These are phyloP conservation scores for Perilla frutescens DNA, from an alignment of 257 asterid species.

Conservation along the genomic window DNA sequence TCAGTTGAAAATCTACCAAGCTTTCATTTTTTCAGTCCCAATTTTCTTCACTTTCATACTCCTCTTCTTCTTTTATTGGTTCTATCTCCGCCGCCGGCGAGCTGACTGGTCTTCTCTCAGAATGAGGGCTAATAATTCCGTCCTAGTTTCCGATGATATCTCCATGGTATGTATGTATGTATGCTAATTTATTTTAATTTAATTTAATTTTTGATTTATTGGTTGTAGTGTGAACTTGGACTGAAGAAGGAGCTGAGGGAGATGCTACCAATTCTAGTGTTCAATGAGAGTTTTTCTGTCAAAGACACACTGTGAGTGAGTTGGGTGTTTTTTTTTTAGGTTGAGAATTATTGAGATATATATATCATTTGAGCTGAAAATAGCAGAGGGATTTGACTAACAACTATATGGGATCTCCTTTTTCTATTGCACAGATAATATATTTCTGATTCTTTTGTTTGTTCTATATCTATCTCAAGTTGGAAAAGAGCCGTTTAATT, in stretches of 20 bases:
- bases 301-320: slow-evolving; percentile 67
- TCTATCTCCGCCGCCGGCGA: slow-evolving; percentile 73
- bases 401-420: background rate
- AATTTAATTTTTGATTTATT: slow-evolving; percentile 6
- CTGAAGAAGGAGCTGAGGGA: slow-evolving; percentile 82
- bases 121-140: slow-evolving; percentile 52
- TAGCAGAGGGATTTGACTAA: background rate
- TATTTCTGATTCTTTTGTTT: background rate
- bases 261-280: slow-evolving; percentile 80
- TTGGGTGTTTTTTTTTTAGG: background rate
- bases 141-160: slow-evolving; percentile 40
- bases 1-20: slow-evolving; percentile 69
- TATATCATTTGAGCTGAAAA: slow-evolving; percentile 2
- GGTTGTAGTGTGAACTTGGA: slow-evolving; percentile 73
- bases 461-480: background rate
- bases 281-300: slow-evolving; percentile 76
- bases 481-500: background rate
- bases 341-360: background rate
- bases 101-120: slow-evolving; percentile 74
- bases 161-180: slow-evolving; percentile 48
- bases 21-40: slow-evolving; percentile 78
- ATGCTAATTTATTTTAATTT: background rate
- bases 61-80: slow-evolving; percentile 64
- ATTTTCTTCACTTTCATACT: slow-evolving; percentile 71
- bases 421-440: slow-evolving; percentile 2